phyloP scores from a whole-genome alignment of 108 stramenopile genomes.

The Conticribra guillardii region DNA sequence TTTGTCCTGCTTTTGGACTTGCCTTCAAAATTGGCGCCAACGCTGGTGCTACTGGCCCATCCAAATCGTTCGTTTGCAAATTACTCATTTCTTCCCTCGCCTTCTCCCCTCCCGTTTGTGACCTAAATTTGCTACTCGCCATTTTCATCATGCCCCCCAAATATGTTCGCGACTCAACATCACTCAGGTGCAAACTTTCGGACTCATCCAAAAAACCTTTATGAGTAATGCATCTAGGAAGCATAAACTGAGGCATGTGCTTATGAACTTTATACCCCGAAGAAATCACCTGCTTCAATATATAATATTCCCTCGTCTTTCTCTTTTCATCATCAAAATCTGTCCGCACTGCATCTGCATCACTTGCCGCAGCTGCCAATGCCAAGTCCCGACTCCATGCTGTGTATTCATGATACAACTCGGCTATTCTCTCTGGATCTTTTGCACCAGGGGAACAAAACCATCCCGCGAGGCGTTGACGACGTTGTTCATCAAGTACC shows the following conservation, averaged over 20 bases:
- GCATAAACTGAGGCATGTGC: conserved; percentile 56
- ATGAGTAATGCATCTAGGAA: conserved; percentile 47
- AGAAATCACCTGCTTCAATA: conserved; percentile 68
- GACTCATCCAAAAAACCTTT: conserved; percentile 47
- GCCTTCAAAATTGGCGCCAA: conserved; percentile 29
- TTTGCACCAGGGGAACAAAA: conserved; percentile 38
- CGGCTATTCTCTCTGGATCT: conserved; percentile 75
- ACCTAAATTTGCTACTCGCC: neutral
- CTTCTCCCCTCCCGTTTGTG: conserved; percentile 18
- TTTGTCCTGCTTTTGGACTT: conserved; percentile 9
- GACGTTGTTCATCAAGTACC: conserved; percentile 71
- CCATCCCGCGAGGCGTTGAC: conserved; percentile 56
- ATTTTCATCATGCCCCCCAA: conserved; percentile 13
- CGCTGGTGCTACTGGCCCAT: conserved; percentile 36
- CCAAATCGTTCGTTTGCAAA: conserved; percentile 22
- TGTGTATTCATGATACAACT: conserved; percentile 74
- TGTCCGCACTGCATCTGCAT: conserved; percentile 75
- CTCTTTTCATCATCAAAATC: conserved; percentile 77
- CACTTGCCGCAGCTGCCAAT: conserved; percentile 77
- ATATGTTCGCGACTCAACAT: neutral
- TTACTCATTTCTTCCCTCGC: conserved; percentile 49
- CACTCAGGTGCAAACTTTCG: conserved; percentile 18
- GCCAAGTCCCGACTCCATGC: conserved; percentile 83
- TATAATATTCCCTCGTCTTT: conserved; percentile 78
- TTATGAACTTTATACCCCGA: conserved; percentile 49